These are phyloP conservation scores for Candida frijolesensis DNA, from an alignment of 1,139 yeast species.

Conservation along the genomic window DNA sequence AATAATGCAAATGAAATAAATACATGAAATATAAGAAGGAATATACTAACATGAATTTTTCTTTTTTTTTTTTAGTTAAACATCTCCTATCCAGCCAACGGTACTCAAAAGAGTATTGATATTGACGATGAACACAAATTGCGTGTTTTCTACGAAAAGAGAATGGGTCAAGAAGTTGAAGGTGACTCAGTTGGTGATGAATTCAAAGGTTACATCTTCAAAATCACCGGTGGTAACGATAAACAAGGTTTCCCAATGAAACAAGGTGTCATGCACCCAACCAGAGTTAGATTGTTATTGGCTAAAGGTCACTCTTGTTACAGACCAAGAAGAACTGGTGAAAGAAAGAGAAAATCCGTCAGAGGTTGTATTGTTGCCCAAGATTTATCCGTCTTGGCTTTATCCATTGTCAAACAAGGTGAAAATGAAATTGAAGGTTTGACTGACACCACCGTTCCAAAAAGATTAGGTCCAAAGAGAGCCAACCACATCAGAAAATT, in stretches of 20 bases:
- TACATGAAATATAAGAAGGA: not conserved
- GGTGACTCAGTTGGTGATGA: slow-evolving; percentile 98
- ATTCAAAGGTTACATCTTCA: slow-evolving; percentile 99
- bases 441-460: slow-evolving; percentile 92
- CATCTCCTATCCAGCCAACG: slow-evolving; percentile 99
- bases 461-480: slow-evolving; percentile 99
- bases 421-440: slow-evolving; percentile 94
- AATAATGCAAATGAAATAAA: not conserved
- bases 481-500: slow-evolving; percentile 99
- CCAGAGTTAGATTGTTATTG: slow-evolving; percentile 96
- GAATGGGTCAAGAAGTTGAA: slow-evolving; percentile 99
- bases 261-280: slow-evolving; percentile 99
- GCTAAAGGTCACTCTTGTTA: slow-evolving; percentile 96
- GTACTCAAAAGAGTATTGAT: slow-evolving; percentile 97
- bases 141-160: slow-evolving; percentile 98
- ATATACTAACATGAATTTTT: slow-evolving; percentile 20
- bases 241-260: slow-evolving; percentile 99
- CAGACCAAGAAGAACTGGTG: slow-evolving; percentile 99
- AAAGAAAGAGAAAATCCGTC: slow-evolving; percentile 99
- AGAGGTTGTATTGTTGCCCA: slow-evolving; percentile 99
- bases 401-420: slow-evolving; percentile 96
- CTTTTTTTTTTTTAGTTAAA: slow-evolving; percentile 64
- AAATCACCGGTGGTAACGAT: slow-evolving; percentile 99
- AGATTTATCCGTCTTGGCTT: slow-evolving; percentile 94
- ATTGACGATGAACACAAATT: slow-evolving; percentile 99